Base-by-base conservation (phyloP, 371 early-diverging fungal species). In the Apophysomyces variabilis region DNA sequence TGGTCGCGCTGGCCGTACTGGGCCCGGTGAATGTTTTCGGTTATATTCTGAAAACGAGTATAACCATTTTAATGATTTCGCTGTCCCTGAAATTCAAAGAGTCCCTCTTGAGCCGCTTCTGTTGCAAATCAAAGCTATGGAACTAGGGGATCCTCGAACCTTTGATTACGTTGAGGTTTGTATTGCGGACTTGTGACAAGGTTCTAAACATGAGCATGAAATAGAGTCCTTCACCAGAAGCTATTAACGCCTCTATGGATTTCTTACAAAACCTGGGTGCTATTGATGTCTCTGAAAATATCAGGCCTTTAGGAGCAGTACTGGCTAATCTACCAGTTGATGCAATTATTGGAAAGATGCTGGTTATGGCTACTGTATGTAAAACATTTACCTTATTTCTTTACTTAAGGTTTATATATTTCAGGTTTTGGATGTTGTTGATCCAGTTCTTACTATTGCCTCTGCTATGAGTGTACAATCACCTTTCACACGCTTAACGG, bases 1-100 rank as follows among this genome's bases (percentile, higher is more conserved):
- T 2, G 98, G 98, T 26, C 83, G 97, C 32, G 96, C 96, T 7
- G 98, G 98, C 21, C 80, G 97, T 38, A 89, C 92, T 9, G 85
- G 88, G 36, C 83, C 85, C 7, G 97, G 97, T n/a, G 76, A 87
- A 67, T 84, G 84, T 41, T 89, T 75, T 68, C 68, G 88, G 47
- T 69, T 89, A 6, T 89, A 85, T 62, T 85, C 86, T 1, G 70
- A 79, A 62, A 68, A 73, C 5, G 85, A 82, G 39, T 87, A 70
- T 66, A 70, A 70, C 12, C 70, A 80, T 45, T 69, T 89, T 64
- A 76, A 73, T 37, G 83, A 85, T n/a, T 76, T 78, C 57, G 47
- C 79, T 4, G 69, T 81, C 0, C 94, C 95, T 1, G 95, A 93
- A 73, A 91, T 95, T 58, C 80, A 83, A 59, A 83, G 95, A 0